Evolutionary conservation across 2,329 filamentous ascomycete species (phyloP).

Genomic region (Pseudogymnoascus sp.): DNA sequence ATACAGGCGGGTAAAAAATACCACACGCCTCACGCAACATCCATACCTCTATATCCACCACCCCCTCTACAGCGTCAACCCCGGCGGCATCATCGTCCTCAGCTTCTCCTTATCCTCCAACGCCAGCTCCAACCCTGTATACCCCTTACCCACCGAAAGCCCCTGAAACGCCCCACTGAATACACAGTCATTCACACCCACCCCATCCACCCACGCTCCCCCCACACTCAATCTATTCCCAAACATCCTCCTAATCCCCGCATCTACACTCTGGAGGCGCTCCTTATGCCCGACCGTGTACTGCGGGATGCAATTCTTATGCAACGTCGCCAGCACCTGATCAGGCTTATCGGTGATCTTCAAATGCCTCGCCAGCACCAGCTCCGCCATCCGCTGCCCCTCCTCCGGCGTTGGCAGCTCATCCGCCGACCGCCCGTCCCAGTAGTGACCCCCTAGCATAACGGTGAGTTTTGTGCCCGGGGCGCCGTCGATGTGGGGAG

Average conservation of each 20-base stretch:
- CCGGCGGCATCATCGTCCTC: neutral
- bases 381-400: slow-evolving; percentile 62
- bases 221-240: slow-evolving; percentile 34
- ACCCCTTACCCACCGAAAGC: neutral
- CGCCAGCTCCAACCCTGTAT: neutral
- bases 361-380: slow-evolving; percentile 66
- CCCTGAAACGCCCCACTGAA: neutral
- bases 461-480: slow-evolving; percentile 80
- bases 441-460: slow-evolving; percentile 92
- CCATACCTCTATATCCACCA: neutral
- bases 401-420: slow-evolving; percentile 58
- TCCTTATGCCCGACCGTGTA: slow-evolving; percentile 67
- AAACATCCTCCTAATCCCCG: slow-evolving; percentile 25
- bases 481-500: slow-evolving; percentile 31
- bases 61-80: neutral
- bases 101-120: neutral
- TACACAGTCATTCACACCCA: slow-evolving; percentile 48
- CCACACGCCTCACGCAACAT: neutral
- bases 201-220: slow-evolving; percentile 37
- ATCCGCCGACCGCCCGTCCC: slow-evolving; percentile 47
- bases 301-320: slow-evolving; percentile 79
- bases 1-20: neutral
- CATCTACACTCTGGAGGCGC: slow-evolving; percentile 25
- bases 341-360: slow-evolving; percentile 56
- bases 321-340: slow-evolving; percentile 53